phyloP scores from a whole-genome alignment of 495 filamentous ascomycete genomes.

The Lophium mytilinum region DNA sequence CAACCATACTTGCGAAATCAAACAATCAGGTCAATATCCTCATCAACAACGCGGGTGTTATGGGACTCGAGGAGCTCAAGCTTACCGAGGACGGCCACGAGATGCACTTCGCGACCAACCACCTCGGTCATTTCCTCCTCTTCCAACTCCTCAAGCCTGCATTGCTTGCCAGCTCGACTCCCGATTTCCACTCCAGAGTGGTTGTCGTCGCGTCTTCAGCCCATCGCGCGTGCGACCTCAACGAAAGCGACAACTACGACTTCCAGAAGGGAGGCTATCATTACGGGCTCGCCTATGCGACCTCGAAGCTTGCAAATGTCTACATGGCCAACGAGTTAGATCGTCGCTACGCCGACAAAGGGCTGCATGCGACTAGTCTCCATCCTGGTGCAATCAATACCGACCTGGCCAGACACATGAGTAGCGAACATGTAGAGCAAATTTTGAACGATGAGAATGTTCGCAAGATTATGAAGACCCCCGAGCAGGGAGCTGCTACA shows the following conservation, averaged over 20 bases:
- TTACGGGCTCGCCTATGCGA: conserved; percentile 26
- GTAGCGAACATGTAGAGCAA: conserved; percentile 1
- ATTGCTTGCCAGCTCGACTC: conserved; percentile 35
- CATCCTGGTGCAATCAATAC: conserved; percentile 26
- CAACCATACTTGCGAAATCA: conserved; percentile 14
- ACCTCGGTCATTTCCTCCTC: conserved; percentile 47
- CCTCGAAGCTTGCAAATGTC: conserved; percentile 27
- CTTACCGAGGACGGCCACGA: conserved; percentile 42
- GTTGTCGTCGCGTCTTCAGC: conserved; percentile 36
- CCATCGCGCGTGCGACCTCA: conserved; percentile 28
- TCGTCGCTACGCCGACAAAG: conserved; percentile 21
- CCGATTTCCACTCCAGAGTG: conserved; percentile 37
- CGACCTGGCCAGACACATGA: conserved; percentile 1
- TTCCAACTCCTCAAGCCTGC: conserved; percentile 41
- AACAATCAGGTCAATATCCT: conserved; percentile 27
- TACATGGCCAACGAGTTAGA: conserved; percentile 29
- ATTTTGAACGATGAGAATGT: not conserved
- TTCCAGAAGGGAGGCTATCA: conserved; percentile 37
- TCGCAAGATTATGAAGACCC: conserved; percentile 13
- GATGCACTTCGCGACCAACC: conserved; percentile 42
- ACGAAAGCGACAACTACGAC: conserved; percentile 30
- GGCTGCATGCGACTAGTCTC: conserved; percentile 18
- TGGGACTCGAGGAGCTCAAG: conserved; percentile 37
- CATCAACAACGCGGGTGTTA: conserved; percentile 34
- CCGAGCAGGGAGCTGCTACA: conserved; percentile 31